Base-by-base conservation (phyloP, 176 grass and related monocot genomes). In the Lolium rigidum region DNA sequence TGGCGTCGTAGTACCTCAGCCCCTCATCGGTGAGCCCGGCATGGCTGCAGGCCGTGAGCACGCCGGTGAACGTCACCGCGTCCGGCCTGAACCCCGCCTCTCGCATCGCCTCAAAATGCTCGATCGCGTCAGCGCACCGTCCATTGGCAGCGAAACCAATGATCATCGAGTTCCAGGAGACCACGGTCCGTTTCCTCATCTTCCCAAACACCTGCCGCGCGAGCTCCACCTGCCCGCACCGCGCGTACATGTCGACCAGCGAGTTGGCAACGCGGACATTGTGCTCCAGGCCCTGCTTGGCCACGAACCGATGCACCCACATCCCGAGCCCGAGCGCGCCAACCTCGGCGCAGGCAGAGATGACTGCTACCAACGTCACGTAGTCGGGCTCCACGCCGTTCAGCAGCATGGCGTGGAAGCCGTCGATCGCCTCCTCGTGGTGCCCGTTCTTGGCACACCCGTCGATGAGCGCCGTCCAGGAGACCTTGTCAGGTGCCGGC, bases 401-500 rank as follows among this genome's bases (percentile, higher is more conserved):
- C 63, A 79, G 61, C 57, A 85, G 87, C 93, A 95, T 93, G 74
- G 64, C 77, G 41, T 41, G 83, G 83, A 93, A 93, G 60, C 75
- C 79, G 5, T 86, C 82, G 38, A 98, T 76, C 21, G 89, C 93
- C 80, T 92, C 87, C 24, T 88, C 90, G 8, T 85, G 83, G 58
- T 83, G 76, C 16, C 86, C 87, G 67, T 91, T 92, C 86, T 95
- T 88, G 25, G 90, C 84, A 77, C 85, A 89, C 56, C 81, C 88
- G 15, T 91, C 84, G 54, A 95, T 91, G 66, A 98, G 81, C 59
- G 88, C 89, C 60, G 89, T 93, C 89, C 95, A 95, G 2, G 91
- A 95, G 20, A 95, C 80, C 86, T 78, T 88, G 43, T 98, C 94
- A 83, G 79, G 90, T 0, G 13, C 67, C 4, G 84, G 77, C 89